Conservation (phyloP, 306 rosid species). For the Fragaria vesca region DNA sequence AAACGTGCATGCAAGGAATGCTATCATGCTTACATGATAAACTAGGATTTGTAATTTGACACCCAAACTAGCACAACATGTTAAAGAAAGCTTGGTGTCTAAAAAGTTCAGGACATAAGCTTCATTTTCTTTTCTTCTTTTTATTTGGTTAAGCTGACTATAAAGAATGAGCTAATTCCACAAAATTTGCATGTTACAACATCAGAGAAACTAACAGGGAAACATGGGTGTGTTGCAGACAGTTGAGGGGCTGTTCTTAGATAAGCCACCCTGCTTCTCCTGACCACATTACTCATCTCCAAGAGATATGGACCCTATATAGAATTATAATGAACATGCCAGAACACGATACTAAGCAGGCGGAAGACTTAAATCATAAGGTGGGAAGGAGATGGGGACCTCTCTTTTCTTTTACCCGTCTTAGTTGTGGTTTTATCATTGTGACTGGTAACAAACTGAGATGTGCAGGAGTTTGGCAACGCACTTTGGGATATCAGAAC, state of each 20-base stretch:
- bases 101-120: neutral
- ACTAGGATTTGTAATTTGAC: neutral
- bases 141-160: neutral
- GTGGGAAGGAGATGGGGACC: conserved; percentile 46
- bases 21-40: neutral
- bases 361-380: neutral
- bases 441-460: conserved; percentile 12
- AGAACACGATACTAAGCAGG: neutral
- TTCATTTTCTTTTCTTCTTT: neutral
- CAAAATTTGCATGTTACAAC: conserved; percentile 3
- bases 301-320: neutral
- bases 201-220: neutral
- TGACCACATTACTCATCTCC: neutral
- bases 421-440: conserved; percentile 21
- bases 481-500: conserved; percentile 26
- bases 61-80: neutral
- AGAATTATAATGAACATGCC: neutral
- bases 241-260: neutral
- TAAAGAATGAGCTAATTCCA: neutral
- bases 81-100: neutral
- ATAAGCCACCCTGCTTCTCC: neutral
- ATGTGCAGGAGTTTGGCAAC: conserved; percentile 6
- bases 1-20: neutral
- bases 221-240: neutral
- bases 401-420: conserved; percentile 74